Conservation (phyloP, 73 alveolate genomes). For the Symbiodinium natans region DNA sequence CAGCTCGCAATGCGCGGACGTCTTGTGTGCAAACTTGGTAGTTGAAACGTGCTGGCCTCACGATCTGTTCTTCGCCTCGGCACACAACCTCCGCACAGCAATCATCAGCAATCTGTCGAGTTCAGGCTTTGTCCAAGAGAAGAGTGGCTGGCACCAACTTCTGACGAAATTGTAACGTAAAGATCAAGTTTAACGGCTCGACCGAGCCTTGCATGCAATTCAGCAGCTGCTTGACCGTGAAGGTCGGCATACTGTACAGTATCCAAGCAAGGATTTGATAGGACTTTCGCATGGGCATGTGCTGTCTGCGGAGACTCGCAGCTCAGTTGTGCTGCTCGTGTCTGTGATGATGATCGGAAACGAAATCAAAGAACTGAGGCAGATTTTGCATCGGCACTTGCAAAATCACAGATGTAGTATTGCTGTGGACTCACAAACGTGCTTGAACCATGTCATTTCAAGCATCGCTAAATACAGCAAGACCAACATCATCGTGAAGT, state of each 20-base stretch:
- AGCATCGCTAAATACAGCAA: too few species aligned
- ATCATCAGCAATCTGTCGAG: too few species aligned
- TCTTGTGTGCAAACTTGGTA: conserved; percentile 23
- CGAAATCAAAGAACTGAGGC: too few species aligned
- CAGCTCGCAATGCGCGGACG: conserved; percentile 75
- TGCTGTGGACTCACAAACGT: too few species aligned
- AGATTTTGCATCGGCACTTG: too few species aligned
- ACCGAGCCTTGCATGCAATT: not conserved
- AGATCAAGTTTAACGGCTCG: not conserved
- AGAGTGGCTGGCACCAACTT: conserved; percentile 38
- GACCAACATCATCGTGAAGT: too few species aligned
- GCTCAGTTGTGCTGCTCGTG: not conserved
- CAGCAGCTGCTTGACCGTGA: not conserved
- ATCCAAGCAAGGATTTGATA: not conserved
- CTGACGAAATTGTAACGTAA: not conserved
- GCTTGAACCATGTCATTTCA: too few species aligned
- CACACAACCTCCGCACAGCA: too few species aligned
- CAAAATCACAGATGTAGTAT: too few species aligned
- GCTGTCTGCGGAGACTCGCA: conserved; percentile 23
- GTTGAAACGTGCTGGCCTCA: not conserved
- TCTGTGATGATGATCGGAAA: too few species aligned
- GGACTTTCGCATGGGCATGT: not conserved
- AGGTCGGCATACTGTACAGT: not conserved
- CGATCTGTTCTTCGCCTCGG: not conserved
- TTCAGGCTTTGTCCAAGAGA: conserved; percentile 21